phyloP scores from a whole-genome alignment of 306 rosid genomes.

The Aeschynomene evenia region DNA sequence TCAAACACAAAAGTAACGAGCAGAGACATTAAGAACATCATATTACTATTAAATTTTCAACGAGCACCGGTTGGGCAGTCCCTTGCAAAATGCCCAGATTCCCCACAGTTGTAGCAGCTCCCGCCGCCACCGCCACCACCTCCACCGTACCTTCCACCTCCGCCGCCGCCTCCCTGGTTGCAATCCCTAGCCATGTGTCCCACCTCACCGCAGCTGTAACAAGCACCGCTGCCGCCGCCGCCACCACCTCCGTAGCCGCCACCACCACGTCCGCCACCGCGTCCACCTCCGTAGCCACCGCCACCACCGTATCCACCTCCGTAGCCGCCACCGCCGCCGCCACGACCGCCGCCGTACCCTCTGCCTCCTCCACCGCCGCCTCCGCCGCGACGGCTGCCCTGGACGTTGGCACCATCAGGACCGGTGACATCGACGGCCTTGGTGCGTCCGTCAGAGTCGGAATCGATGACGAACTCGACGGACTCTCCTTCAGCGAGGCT shows the following conservation, averaged over 20 bases:
- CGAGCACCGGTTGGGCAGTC: constrained; percentile 35
- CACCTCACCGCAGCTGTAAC: constrained; percentile 38
- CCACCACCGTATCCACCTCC: background rate
- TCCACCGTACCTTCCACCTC: constrained; percentile 21
- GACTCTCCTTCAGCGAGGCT: constrained; percentile 77
- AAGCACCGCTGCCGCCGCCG: constrained; percentile 43
- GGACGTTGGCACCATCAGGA: constrained; percentile 52
- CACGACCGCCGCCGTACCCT: background rate
- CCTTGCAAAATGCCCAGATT: constrained; percentile 44
- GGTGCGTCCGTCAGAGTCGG: constrained; percentile 63
- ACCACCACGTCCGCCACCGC: constrained; percentile 8
- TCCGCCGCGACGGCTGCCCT: constrained; percentile 60
- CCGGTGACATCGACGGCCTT: constrained; percentile 91
- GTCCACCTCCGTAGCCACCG: constrained; percentile 10
- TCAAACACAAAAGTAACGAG: background rate
- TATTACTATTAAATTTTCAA: constrained; percentile 11
- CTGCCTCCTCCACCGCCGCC: constrained; percentile 5
- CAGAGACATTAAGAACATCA: background rate
- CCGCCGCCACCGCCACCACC: constrained; percentile 44
- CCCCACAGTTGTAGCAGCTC: constrained; percentile 33
- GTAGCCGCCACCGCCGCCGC: background rate
- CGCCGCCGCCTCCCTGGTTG: constrained; percentile 27
- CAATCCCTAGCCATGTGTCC: constrained; percentile 47
- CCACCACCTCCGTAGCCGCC: constrained; percentile 31
- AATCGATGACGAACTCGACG: constrained; percentile 68